Evolutionary conservation across 2,329 filamentous ascomycete species (phyloP), one percentile per base, ranked within the genome.

Genomic region (Diaporthe sp.): DNA sequence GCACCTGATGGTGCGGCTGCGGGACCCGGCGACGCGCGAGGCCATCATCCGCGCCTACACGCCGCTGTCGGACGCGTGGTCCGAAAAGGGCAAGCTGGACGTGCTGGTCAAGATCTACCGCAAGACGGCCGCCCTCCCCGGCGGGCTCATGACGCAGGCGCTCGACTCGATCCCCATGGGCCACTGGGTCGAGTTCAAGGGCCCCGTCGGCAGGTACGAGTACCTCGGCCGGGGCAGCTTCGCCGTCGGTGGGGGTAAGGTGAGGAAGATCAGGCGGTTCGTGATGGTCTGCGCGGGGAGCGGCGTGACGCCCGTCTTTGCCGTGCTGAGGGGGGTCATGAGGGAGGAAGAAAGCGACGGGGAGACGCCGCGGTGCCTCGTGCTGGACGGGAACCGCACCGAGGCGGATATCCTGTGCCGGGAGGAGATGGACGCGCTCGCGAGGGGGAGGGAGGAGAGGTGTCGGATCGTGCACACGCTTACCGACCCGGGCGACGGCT

Each of bases 271-370:
- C 1, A 90, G 88, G 71, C 89, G 89, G 17, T 95, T 98, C 83
- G 87, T 94, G 81, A 98, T 98, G 95, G 92, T 98, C 44, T 97
- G 94, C 79, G 96, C 90, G 20, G 96, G 96, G 8, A 94, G 91
- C n/a, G 96, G 96, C 0, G 94, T 98, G 80, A 98, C 96, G n/a
- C 96, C 96, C 0, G 94, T 98, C 78, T 97, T 93, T 82, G 94
- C 97, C 81, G 94, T 98, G 4, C 86, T 97, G 71, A 88, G 94
- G 9, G 93, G 94, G 0, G 90, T 97, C 0, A 89, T 95, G 82
- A 87, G 89, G 61, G 91, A 96, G 3, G 53, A 31, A 4, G n/a
- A 15, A 12, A n/a, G 22, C 22, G 9, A 1, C 9, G 51, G 6
- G 8, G 78, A 83, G 12, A 97, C 94, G 0, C 85, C 94, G 0